phyloP scores from a whole-genome alignment of 805 yeast genomes.

The Tetrapisispora arboricola region DNA sequence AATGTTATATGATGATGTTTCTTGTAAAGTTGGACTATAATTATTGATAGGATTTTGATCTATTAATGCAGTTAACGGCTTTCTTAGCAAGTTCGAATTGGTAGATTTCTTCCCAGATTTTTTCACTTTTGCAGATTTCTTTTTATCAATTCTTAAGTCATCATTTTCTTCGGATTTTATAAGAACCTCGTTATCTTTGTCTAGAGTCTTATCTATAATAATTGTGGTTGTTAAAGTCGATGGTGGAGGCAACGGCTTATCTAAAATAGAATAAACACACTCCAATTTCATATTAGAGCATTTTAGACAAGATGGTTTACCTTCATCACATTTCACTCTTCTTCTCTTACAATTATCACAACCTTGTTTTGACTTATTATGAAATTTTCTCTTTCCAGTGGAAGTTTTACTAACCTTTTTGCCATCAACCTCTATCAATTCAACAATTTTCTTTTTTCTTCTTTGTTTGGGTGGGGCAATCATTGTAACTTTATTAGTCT shows the following conservation, averaged over 20 bases:
- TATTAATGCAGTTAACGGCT: background rate
- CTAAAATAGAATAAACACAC: constrained; percentile 47
- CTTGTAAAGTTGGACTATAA: background rate
- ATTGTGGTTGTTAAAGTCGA: constrained; percentile 1
- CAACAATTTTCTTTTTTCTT: constrained; percentile 21
- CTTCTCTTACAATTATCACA: constrained; percentile 84
- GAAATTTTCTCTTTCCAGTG: constrained; percentile 75
- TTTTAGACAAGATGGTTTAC: constrained; percentile 66
- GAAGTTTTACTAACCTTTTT: constrained; percentile 34
- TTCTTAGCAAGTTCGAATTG: background rate
- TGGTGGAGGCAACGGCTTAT: background rate
- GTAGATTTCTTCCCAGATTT: background rate
- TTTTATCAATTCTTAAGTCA: background rate
- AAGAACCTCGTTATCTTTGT: too few species aligned
- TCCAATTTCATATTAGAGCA: constrained; percentile 70
- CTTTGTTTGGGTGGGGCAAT: constrained; percentile 1
- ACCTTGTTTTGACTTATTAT: constrained; percentile 80
- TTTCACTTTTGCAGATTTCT: background rate
- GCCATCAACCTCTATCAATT: constrained; percentile 32
- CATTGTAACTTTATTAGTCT: background rate
- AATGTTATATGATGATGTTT: background rate
- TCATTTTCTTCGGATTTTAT: background rate
- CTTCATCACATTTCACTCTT: constrained; percentile 89
- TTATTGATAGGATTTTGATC: background rate
- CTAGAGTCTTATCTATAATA: background rate